Conservation (phyloP, 2,329 filamentous ascomycete genomes). For the Colletotrichum tofieldiae region DNA sequence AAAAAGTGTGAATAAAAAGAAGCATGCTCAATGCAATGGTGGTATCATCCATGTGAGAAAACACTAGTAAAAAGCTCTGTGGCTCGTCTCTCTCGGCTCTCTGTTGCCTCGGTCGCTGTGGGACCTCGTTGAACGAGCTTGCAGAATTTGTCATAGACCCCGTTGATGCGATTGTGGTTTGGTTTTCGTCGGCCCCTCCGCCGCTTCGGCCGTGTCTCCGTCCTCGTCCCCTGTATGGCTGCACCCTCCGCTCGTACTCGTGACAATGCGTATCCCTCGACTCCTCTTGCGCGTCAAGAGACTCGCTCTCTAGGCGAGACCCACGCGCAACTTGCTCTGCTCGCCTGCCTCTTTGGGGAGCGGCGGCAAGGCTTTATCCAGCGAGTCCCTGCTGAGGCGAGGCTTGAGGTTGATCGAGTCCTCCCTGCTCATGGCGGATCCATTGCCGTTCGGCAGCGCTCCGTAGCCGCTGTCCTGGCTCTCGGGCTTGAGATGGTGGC, state of each 20-base stretch:
- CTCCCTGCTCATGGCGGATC: slow-evolving; percentile 50
- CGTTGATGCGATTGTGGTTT: slow-evolving; percentile 41
- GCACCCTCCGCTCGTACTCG: neutral
- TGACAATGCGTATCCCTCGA: slow-evolving; percentile 14
- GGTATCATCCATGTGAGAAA: slow-evolving; percentile 59
- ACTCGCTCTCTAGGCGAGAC: slow-evolving; percentile 35
- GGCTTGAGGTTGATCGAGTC: slow-evolving; percentile 53
- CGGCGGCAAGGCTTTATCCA: slow-evolving; percentile 74
- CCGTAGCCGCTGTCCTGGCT: slow-evolving; percentile 66
- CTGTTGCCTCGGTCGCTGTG: slow-evolving; percentile 42
- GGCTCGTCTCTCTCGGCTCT: slow-evolving; percentile 39
- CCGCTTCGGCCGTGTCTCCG: slow-evolving; percentile 10
- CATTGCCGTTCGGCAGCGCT: slow-evolving; percentile 49
- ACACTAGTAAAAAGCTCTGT: slow-evolving; percentile 43
- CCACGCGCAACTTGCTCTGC: slow-evolving; percentile 33
- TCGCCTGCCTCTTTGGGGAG: slow-evolving; percentile 58
- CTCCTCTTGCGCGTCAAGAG: slow-evolving; percentile 7
- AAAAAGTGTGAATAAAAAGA: slow-evolving; percentile 43
- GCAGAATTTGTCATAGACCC: slow-evolving; percentile 42
- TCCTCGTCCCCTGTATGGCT: neutral
- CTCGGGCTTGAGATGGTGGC: slow-evolving; percentile 60
- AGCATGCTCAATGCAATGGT: slow-evolving; percentile 58
- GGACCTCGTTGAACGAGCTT: slow-evolving; percentile 38
- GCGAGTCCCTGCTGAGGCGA: slow-evolving; percentile 68
- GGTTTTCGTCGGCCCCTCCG: slow-evolving; percentile 12